Percentiles rank a stretch among this genome's conserved stretches.
Evolutionary conservation across 768 basidiomycete species (phyloP).

Genomic region (Termitomyces sp.): DNA sequence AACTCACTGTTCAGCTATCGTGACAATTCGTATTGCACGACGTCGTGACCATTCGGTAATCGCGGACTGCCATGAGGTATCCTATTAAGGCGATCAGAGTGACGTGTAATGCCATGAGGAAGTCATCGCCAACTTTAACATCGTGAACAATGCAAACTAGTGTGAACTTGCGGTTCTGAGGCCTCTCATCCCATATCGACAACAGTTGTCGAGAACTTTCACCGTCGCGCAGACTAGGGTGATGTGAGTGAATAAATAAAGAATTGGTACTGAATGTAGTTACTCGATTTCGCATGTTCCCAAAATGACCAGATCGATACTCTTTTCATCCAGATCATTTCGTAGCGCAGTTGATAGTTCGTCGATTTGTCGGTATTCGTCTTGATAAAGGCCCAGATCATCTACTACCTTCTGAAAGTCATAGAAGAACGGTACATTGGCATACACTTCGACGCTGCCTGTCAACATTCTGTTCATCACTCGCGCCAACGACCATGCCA

Average conservation of each 20-base stretch:
- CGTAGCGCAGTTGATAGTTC: conserved; percentile 26
- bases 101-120: not conserved
- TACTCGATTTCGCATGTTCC: conserved; percentile 48
- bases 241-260: not conserved
- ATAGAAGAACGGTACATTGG: conserved; percentile 26
- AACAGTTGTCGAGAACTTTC: conserved; percentile 26
- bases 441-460: conserved; percentile 29
- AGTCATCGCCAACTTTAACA: conserved; percentile 9
- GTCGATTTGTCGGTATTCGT: conserved; percentile 21
- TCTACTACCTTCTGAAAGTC: conserved; percentile 32
- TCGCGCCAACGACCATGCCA: conserved; percentile 30
- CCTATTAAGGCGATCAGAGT: conserved; percentile 9
- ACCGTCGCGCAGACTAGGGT: conserved; percentile 19
- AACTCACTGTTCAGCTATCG: conserved; percentile 38
- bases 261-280: not conserved
- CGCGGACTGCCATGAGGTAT: conserved; percentile 26
- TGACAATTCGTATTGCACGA: conserved; percentile 33
- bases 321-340: conserved; percentile 16
- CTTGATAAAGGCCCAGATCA: conserved; percentile 28
- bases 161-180: conserved; percentile 33
- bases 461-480: conserved; percentile 20
- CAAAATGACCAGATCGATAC: conserved; percentile 36
- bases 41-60: conserved; percentile 36
- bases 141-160: conserved; percentile 42
- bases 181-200: conserved; percentile 34